Evolutionary conservation across 169 alveolate genomes (phyloP), one percentile per base, ranked within the genome.

Genomic region (Cryptosporidium meleagridis): DNA sequence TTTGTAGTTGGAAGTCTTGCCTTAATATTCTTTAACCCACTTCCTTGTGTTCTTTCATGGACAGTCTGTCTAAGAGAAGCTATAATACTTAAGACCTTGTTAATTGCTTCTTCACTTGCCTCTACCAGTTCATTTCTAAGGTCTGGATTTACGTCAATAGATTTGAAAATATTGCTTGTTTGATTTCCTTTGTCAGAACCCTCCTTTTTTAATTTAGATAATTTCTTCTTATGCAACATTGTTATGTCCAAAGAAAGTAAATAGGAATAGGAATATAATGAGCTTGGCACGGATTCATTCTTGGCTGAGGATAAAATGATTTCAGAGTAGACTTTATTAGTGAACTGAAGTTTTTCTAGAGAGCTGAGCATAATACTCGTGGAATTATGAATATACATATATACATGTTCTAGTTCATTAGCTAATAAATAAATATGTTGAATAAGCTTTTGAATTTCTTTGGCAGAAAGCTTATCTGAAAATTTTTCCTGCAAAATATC

Each of bases 1-100:
- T 44, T 61, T 9, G 67, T 62, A 29, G 75, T 37, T 6, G 75
- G 89, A 21, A 80, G 62, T 65, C 45, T 80, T 61, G 75, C 29
- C 68, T 45, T 80, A 26, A 80, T 44, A 61, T 80, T 80, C 21
- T 67, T 67, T 21, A 80, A 44, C 44, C 89, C 89, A 41, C 75
- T 39, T 31, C 80, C 62, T 14, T 65, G 69, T 2, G 72, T 80
- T 62, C 75, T 80, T 16, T 80, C 68, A 62, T 35, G 16, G 23
- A 80, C 44, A 14, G 75, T 44, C 26, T 61, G 69, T 18, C 55
- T 80, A 26, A 80, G 70, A 5, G 75, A 37, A 65, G n/a, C 8
- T 21, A 80, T 80, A 23, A 70, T 53, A 37, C 44, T 70, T 18
- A 23, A 0, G 6, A 80, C 48, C 4, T 80, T 65, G 29, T 31